Percentiles rank a stretch among this genome's conserved stretches.
Evolutionary conservation across 192 early-diverging fungal genomes (phyloP).

Genomic region (Entomortierella beljakovae): DNA sequence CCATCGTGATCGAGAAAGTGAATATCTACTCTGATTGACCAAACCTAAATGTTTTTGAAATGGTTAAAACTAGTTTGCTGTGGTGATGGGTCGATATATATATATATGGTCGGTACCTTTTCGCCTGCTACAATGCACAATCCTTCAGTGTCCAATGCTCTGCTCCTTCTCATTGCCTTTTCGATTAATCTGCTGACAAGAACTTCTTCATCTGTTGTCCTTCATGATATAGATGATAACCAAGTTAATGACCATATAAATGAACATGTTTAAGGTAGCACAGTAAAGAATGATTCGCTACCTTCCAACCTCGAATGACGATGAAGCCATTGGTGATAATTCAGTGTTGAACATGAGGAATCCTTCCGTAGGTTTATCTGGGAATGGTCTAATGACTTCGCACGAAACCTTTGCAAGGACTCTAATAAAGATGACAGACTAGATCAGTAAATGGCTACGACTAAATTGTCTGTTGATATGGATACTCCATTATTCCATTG

Average conservation of each 20-base stretch:
- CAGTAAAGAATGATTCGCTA: constrained; percentile 22
- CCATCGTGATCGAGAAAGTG: constrained; percentile 95
- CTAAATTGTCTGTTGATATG: no score
- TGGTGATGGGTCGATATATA: background rate
- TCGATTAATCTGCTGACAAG: constrained; percentile 89
- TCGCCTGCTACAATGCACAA: constrained; percentile 96
- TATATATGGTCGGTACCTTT: constrained; percentile 66
- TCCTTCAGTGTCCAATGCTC: constrained; percentile 96
- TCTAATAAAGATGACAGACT: constrained; percentile 25
- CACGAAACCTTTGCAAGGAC: constrained; percentile 78
- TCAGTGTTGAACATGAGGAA: constrained; percentile 88
- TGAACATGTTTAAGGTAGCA: no score
- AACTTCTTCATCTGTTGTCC: constrained; percentile 86
- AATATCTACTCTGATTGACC: constrained; percentile 91
- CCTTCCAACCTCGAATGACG: constrained; percentile 76
- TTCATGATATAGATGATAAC: constrained; percentile 26
- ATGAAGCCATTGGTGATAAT: constrained; percentile 87
- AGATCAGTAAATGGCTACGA: background rate
- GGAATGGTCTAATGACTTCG: constrained; percentile 74
- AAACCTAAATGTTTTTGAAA: constrained; percentile 64
- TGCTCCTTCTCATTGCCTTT: constrained; percentile 82
- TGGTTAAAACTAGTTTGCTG: no score
- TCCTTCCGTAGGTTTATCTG: constrained; percentile 90
- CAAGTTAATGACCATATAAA: no score
- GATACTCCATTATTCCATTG: no score